Evolutionary conservation across 352 stramenopile species (phyloP).

Genomic region (Blastocystis sp.): DNA sequence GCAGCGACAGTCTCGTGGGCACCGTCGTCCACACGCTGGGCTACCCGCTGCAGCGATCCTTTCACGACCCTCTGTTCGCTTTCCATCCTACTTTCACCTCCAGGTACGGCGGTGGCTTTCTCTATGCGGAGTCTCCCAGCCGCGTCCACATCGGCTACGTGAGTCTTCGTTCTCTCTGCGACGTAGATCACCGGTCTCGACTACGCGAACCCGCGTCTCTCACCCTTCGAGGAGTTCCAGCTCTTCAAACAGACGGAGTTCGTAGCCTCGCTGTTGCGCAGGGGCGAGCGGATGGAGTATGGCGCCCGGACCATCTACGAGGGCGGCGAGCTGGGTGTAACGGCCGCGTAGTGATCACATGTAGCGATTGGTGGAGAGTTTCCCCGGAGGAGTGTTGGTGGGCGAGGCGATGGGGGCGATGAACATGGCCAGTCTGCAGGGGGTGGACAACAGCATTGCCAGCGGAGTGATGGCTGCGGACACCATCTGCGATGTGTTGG

Average conservation of each 20-base stretch:
- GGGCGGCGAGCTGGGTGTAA: conserved; percentile 67
- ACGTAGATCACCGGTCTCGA: conserved; percentile 92
- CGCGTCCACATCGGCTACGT: conserved; percentile 69
- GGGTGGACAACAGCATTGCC: conserved; percentile 30
- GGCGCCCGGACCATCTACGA: conserved; percentile 84
- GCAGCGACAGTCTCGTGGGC: background rate
- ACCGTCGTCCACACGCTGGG: conserved; percentile 79
- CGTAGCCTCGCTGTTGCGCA: conserved; percentile 81
- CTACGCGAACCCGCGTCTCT: conserved; percentile 97
- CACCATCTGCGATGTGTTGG: background rate
- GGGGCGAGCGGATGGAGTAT: conserved; percentile 89
- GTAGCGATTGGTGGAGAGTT: conserved; percentile 81
- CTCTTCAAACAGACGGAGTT: conserved; percentile 91
- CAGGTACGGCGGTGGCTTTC: conserved; percentile 88
- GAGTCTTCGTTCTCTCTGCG: background rate
- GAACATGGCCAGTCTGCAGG: conserved; percentile 67
- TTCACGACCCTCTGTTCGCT: background rate
- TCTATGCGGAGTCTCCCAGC: conserved; percentile 95
- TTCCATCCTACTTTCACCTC: conserved; percentile 64
- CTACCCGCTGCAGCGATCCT: conserved; percentile 80
- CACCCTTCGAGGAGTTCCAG: conserved; percentile 98
- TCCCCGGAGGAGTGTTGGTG: conserved; percentile 84
- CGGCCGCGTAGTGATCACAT: background rate
- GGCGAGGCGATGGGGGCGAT: conserved; percentile 93
- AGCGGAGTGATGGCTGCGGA: conserved; percentile 11